Evolutionary conservation across 139 green algal species (phyloP).

Genomic region (Micromonas commoda): DNA sequence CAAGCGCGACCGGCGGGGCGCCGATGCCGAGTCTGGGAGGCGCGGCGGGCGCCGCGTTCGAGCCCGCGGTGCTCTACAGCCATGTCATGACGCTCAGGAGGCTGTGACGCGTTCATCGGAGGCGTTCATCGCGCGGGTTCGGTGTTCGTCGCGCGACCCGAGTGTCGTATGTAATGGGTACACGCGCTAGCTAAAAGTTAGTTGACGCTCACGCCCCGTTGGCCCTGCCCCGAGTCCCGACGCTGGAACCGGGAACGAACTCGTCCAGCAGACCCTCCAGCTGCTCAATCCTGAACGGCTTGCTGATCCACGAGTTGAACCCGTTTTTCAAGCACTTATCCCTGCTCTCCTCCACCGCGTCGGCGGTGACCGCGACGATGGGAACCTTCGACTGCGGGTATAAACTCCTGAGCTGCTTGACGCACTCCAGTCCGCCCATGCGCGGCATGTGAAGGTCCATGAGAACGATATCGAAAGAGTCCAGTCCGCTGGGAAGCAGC

Average conservation of each 20-base stretch:
- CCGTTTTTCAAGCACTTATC: conserved; percentile 62
- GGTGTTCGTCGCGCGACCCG: neutral
- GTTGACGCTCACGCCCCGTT: neutral
- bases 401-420: conserved; percentile 12
- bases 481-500: neutral
- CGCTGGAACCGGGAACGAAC: neutral
- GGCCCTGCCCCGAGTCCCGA: neutral
- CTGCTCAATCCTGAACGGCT: conserved; percentile 28
- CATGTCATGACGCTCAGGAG: neutral
- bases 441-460: conserved; percentile 37
- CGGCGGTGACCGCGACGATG: conserved; percentile 85
- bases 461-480: conserved; percentile 31
- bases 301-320: conserved; percentile 79
- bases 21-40: neutral
- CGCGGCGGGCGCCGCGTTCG: neutral
- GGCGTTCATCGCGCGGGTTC: neutral
- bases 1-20: neutral
- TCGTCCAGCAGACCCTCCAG: neutral
- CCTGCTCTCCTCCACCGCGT: conserved; percentile 55
- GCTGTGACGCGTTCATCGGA: neutral
- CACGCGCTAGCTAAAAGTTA: too few species aligned
- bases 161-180: too few species aligned
- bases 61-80: conserved; percentile 1
- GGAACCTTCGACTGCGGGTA: conserved; percentile 41
- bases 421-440: conserved; percentile 33